Percentiles rank a stretch among this genome's conserved stretches.
Conservation (phyloP, 176 grass and related monocot species). For the Elaeis guineensis region DNA sequence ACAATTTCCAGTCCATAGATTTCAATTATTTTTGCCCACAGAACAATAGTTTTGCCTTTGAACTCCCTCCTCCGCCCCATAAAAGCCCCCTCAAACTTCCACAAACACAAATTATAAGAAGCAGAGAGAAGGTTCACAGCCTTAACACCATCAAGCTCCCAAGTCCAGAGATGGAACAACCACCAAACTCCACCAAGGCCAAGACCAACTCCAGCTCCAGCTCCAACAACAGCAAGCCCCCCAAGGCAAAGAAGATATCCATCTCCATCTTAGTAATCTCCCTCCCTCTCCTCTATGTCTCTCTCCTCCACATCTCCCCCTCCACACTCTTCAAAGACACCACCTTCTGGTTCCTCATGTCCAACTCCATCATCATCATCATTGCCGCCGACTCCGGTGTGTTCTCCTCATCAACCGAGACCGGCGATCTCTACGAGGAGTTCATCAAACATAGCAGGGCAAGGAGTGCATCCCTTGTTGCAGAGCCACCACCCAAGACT, state of each 20-base stretch:
- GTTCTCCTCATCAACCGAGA: constrained; percentile 18
- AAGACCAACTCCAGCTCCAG: constrained; percentile 10
- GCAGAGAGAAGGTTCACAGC: too few species aligned
- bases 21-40: too few species aligned
- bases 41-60: too few species aligned
- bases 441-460: constrained; percentile 2
- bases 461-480: neutral
- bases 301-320: constrained; percentile 74
- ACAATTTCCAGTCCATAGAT: too few species aligned
- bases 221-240: constrained; percentile 7
- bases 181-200: neutral
- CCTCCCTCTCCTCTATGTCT: constrained; percentile 76
- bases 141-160: too few species aligned
- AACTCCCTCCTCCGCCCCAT: too few species aligned
- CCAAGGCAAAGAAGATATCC: constrained; percentile 39
- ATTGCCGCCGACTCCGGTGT: constrained; percentile 73
- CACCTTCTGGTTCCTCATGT: constrained; percentile 99
- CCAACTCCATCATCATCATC: constrained; percentile 87
- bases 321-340: constrained; percentile 71
- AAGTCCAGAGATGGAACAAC: too few species aligned
- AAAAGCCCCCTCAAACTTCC: too few species aligned
- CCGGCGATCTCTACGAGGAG: constrained; percentile 5
- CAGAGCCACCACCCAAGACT: neutral
- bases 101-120: too few species aligned
- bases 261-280: constrained; percentile 73